These are phyloP conservation scores for Penicillium sumatraense DNA, from an alignment of 2,329 filamentous ascomycete genomes.

Conservation along the genomic window DNA sequence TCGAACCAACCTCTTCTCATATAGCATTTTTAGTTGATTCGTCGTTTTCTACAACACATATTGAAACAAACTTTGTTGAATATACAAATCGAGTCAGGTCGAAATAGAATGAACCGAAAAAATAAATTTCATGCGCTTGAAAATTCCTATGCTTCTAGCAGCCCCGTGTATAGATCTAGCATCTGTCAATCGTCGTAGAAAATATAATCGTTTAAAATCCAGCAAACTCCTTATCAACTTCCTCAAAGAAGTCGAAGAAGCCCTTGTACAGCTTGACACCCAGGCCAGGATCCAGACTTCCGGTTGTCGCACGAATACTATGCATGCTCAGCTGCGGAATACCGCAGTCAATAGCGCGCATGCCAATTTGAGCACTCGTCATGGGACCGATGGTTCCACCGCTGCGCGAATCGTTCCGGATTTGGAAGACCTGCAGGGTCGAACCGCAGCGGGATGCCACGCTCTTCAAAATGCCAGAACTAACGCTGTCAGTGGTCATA, in stretches of 20 bases:
- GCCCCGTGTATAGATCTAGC: conserved; percentile 2
- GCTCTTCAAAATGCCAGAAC: conserved; percentile 76
- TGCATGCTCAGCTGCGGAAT: conserved; percentile 95
- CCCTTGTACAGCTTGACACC: conserved; percentile 88
- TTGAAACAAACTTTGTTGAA: conserved; percentile 9
- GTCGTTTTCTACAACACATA: background rate
- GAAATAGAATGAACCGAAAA: background rate
- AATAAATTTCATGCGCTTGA: background rate
- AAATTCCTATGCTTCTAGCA: conserved; percentile 5
- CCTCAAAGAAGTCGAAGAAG: conserved; percentile 85
- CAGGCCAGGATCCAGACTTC: conserved; percentile 81
- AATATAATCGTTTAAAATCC: conserved; percentile 30
- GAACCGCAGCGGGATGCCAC: conserved; percentile 75
- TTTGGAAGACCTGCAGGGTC: conserved; percentile 86
- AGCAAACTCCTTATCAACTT: conserved; percentile 78
- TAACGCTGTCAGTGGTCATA: conserved; percentile 93
- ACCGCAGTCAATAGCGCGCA: conserved; percentile 83
- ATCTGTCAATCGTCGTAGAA: background rate
- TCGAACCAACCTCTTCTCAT: conserved; percentile 1
- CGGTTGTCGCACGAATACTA: conserved; percentile 85
- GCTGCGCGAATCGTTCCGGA: conserved; percentile 85
- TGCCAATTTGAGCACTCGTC: conserved; percentile 78
- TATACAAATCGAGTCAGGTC: conserved; percentile 7
- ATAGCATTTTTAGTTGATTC: conserved; percentile 2
- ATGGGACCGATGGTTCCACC: conserved; percentile 96